These are phyloP conservation scores for Pseudogymnoascus sp. DNA, from an alignment of 2,329 filamentous ascomycete genomes.

Conservation along the genomic window DNA sequence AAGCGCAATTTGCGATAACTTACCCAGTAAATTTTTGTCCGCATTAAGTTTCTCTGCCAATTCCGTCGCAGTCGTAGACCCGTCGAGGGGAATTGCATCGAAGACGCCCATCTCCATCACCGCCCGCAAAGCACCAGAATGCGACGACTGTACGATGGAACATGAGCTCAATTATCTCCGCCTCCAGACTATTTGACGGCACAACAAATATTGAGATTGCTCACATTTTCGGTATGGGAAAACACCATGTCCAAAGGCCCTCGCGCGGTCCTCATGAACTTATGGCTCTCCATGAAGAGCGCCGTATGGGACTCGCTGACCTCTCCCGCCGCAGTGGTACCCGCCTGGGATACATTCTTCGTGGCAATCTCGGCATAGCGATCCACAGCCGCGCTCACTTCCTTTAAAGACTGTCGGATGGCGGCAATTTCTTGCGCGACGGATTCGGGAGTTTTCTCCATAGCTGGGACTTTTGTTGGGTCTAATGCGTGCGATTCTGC, in stretches of 20 bases:
- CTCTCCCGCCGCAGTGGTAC: constrained; percentile 11
- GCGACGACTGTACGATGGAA: constrained; percentile 11
- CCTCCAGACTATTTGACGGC: not conserved
- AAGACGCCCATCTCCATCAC: constrained; percentile 20
- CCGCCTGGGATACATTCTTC: constrained; percentile 11
- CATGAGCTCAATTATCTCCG: not conserved
- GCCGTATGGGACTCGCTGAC: constrained; percentile 13
- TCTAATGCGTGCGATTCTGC: not conserved
- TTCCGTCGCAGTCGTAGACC: constrained; percentile 18
- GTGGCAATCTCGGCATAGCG: constrained; percentile 14
- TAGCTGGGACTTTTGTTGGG: not conserved
- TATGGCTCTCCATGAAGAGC: constrained; percentile 9
- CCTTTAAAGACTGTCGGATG: constrained; percentile 15
- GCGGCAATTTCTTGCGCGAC: constrained; percentile 16
- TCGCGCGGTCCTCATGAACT: not conserved
- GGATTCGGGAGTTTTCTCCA: constrained; percentile 12
- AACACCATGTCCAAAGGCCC: constrained; percentile 21
- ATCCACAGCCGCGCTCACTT: constrained; percentile 16
- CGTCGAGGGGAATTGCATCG: constrained; percentile 20
- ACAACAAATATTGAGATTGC: constrained; percentile 6
- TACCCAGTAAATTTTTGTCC: constrained; percentile 18
- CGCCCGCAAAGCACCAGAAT: constrained; percentile 15
- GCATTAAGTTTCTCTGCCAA: constrained; percentile 16
- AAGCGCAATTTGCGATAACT: not conserved
- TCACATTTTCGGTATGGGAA: constrained; percentile 19